Evolutionary conservation across 23 red algal genomes (phyloP).

Genomic region (Gracilaria vermiculophylla): DNA sequence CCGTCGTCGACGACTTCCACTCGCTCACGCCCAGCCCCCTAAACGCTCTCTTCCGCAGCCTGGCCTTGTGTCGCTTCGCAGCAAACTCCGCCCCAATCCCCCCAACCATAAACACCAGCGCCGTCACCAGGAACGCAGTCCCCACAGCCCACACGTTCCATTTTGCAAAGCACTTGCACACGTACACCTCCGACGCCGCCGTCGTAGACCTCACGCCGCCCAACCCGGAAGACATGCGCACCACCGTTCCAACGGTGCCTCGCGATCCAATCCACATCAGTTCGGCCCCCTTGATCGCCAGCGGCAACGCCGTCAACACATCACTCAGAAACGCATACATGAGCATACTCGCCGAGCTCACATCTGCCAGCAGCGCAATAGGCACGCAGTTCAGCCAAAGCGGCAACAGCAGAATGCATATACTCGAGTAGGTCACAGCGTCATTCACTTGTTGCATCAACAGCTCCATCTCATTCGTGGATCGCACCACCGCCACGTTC

Average conservation of each 20-base stretch:
- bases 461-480: background rate
- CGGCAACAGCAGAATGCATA: constrained; percentile 22
- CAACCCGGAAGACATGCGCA: background rate
- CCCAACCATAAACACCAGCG: background rate
- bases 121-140: background rate
- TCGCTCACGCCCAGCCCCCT: background rate
- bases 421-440: background rate
- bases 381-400: constrained; percentile 26
- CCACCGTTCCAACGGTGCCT: background rate
- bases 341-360: background rate
- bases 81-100: constrained; percentile 1
- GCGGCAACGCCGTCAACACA: constrained; percentile 26
- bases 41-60: background rate
- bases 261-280: constrained; percentile 8
- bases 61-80: background rate
- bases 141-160: background rate
- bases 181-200: constrained; percentile 22
- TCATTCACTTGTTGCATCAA: background rate
- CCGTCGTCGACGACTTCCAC: background rate
- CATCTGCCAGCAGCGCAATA: constrained; percentile 29
- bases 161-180: background rate
- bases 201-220: background rate
- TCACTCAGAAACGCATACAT: constrained; percentile 35
- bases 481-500: background rate
- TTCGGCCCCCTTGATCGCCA: constrained; percentile 36